These are phyloP conservation scores for Pichia sp. DNA, from an alignment of 1,139 yeast genomes.

Conservation along the genomic window DNA sequence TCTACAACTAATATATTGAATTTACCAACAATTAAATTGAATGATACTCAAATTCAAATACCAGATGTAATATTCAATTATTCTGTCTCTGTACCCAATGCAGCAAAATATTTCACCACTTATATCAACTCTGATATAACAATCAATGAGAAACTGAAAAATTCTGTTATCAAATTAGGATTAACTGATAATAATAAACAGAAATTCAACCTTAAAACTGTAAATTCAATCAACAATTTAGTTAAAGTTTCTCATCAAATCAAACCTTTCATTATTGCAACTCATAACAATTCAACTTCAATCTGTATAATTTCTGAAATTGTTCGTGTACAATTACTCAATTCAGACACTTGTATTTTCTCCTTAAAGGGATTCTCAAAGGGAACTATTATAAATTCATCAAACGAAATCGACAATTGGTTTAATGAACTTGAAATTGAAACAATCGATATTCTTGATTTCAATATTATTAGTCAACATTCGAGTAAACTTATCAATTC, in stretches of 20 bases:
- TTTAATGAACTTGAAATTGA: no score
- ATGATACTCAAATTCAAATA: background rate
- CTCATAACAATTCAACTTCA: background rate
- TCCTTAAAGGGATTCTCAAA: conserved; percentile 6
- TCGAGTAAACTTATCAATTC: no score
- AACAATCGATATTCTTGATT: no score
- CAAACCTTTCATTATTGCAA: background rate
- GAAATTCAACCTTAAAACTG: background rate
- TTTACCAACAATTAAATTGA: background rate
- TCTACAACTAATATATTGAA: background rate
- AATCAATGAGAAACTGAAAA: background rate
- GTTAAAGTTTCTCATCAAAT: background rate
- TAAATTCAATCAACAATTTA: background rate
- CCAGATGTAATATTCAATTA: background rate
- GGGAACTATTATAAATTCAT: background rate
- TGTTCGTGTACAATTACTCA: conserved; percentile 1
- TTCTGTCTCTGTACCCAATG: background rate
- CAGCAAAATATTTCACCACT: background rate
- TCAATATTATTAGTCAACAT: no score
- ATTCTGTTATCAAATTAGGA: background rate
- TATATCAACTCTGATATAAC: background rate
- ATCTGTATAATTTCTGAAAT: conserved; percentile 5
- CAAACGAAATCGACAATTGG: no score
- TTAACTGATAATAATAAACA: background rate
- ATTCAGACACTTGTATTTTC: conserved; percentile 5